phyloP scores from a whole-genome alignment of 805 yeast species.

The Candida ascalaphidarum region DNA sequence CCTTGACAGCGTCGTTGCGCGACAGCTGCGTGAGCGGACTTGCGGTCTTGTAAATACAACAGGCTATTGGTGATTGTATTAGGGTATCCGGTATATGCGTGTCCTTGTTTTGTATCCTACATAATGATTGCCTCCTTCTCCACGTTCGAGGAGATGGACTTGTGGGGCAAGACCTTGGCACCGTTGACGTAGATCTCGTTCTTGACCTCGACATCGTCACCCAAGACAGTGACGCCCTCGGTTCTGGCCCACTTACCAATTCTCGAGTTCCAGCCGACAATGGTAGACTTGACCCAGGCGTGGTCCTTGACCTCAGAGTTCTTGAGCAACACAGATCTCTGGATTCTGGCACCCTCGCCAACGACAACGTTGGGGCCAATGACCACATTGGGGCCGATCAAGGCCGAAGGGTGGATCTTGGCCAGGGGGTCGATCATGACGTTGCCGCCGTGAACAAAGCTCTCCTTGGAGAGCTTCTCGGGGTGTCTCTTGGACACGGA shows the following conservation, averaged over 20 bases:
- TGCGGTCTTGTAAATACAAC: neutral
- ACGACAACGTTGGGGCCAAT: constrained; percentile 94
- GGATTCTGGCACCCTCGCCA: constrained; percentile 98
- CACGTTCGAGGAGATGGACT: constrained; percentile 90
- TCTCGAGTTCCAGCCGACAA: constrained; percentile 98
- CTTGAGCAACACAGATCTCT: constrained; percentile 86
- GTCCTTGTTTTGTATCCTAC: too few relatives aligned
- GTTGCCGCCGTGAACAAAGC: constrained; percentile 80
- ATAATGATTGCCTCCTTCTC: constrained; percentile 97
- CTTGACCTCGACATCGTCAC: constrained; percentile 97
- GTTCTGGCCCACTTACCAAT: constrained; percentile 99
- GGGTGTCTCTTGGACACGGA: constrained; percentile 79
- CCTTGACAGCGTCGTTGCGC: constrained; percentile 51
- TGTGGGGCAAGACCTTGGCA: constrained; percentile 98
- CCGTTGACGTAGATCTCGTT: constrained; percentile 99
- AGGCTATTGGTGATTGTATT: too few relatives aligned
- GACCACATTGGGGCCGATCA: constrained; percentile 96
- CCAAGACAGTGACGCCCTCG: constrained; percentile 95
- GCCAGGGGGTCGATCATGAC: constrained; percentile 94
- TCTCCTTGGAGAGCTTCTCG: constrained; percentile 55
- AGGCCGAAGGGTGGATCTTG: constrained; percentile 82
- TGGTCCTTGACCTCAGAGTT: constrained; percentile 92
- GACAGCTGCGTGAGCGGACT: constrained; percentile 32
- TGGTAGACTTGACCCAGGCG: constrained; percentile 95
- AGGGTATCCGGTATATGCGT: too few relatives aligned